phyloP scores from a whole-genome alignment of 2,329 filamentous ascomycete genomes.

The Aschersonia sp. region DNA sequence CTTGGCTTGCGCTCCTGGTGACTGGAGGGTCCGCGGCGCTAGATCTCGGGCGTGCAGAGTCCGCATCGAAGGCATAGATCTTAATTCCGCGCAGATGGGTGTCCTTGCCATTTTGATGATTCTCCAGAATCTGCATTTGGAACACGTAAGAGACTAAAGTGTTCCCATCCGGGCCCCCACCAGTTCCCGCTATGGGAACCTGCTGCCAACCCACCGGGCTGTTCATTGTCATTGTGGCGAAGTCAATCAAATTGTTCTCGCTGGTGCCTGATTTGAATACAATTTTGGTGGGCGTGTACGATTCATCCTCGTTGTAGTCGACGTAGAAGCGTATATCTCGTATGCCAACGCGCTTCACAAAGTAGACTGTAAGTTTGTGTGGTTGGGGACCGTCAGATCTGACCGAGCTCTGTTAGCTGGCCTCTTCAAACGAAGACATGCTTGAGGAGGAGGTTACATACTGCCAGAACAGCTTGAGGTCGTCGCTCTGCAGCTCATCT shows the following conservation, averaged over 20 bases:
- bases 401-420: not conserved
- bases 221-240: conserved; percentile 64
- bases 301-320: conserved; percentile 86
- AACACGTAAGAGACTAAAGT: conserved; percentile 79
- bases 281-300: conserved; percentile 91
- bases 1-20: not conserved
- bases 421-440: not conserved
- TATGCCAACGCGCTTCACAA: conserved; percentile 69
- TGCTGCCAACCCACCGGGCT: conserved; percentile 84
- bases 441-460: conserved; percentile 21
- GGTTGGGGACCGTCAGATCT: conserved; percentile 75
- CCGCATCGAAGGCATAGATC: conserved; percentile 52
- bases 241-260: conserved; percentile 81
- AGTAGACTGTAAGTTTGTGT: conserved; percentile 71
- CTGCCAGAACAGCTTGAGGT: conserved; percentile 68
- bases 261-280: conserved; percentile 79
- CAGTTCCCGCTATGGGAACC: conserved; percentile 45
- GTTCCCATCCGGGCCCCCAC: conserved; percentile 49
- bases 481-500: conserved; percentile 59
- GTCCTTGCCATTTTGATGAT: conserved; percentile 98
- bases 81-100: conserved; percentile 93
- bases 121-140: conserved; percentile 83
- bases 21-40: not conserved
- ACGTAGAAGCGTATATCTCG: conserved; percentile 70
- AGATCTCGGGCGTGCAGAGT: conserved; percentile 8